These are phyloP conservation scores for Leptographium procerum DNA, from an alignment of 2,329 filamentous ascomycete species.

Conservation along the genomic window DNA sequence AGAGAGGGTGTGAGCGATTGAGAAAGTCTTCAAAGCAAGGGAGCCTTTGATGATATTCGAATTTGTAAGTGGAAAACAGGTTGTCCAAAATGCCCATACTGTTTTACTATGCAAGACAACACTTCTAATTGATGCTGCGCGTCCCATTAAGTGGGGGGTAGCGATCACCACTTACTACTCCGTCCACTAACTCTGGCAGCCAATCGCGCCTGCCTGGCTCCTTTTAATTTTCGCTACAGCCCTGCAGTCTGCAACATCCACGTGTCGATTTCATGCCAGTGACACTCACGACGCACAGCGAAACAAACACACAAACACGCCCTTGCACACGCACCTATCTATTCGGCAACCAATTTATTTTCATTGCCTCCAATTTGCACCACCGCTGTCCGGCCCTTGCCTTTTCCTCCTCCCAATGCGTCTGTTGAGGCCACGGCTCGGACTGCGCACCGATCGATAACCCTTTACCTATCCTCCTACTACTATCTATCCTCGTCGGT, in stretches of 20 bases:
- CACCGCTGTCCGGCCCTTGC: background rate
- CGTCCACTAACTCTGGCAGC: background rate
- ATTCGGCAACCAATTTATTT: background rate
- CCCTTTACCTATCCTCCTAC: background rate
- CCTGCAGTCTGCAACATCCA: background rate
- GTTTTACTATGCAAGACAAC: too few relatives aligned
- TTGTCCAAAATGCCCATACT: too few relatives aligned
- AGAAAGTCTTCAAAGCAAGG: too few relatives aligned
- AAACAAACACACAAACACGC: background rate
- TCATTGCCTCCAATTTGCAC: background rate
- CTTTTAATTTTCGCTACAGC: background rate
- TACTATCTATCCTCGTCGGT: background rate
- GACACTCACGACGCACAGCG: background rate
- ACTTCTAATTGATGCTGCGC: too few relatives aligned
- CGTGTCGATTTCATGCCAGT: background rate
- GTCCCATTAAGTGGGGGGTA: too few relatives aligned
- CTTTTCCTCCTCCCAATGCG: conserved; percentile 3
- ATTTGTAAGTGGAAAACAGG: too few relatives aligned
- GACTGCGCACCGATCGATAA: conserved; percentile 6
- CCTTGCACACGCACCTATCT: background rate
- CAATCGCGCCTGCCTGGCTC: background rate
- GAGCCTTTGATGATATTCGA: too few relatives aligned
- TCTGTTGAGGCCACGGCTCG: conserved; percentile 1
- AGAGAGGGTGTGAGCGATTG: too few relatives aligned
- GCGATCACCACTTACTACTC: background rate